Evolutionary conservation across 345 rosid genomes (phyloP).

Genomic region (Iberis pinnata): DNA sequence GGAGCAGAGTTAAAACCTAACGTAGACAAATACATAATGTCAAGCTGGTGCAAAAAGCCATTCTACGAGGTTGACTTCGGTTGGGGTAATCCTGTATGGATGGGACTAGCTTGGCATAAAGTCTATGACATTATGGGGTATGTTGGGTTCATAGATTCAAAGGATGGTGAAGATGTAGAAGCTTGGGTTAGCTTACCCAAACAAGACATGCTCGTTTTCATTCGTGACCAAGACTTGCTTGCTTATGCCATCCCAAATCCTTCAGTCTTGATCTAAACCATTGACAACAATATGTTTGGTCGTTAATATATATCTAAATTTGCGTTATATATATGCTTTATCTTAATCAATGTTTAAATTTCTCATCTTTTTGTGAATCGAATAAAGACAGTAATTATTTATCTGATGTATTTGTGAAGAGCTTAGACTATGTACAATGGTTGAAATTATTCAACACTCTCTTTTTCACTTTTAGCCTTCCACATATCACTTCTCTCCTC

Average conservation of each 20-base stretch:
- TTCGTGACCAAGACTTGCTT: constrained; percentile 37
- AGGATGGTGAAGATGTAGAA: constrained; percentile 39
- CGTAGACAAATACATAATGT: constrained; percentile 16
- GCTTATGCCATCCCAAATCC: constrained; percentile 36
- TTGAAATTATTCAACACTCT: too few relatives aligned
- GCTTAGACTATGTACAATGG: too few relatives aligned
- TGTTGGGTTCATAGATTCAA: constrained; percentile 26
- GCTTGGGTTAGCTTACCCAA: constrained; percentile 39
- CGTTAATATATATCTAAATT: too few relatives aligned
- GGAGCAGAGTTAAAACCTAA: neutral
- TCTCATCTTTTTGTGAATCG: too few relatives aligned
- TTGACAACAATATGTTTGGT: too few relatives aligned
- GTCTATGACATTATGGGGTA: neutral
- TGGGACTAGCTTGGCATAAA: neutral
- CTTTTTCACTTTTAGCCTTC: too few relatives aligned
- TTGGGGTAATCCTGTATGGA: constrained; percentile 55
- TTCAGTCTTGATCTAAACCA: constrained; percentile 2
- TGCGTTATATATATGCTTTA: too few relatives aligned
- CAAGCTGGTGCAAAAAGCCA: constrained; percentile 42
- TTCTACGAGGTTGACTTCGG: constrained; percentile 44
- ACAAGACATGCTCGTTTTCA: constrained; percentile 36
- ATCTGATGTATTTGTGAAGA: too few relatives aligned
- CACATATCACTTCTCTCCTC: too few relatives aligned
- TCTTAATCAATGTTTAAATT: too few relatives aligned
- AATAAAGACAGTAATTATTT: too few relatives aligned